A percentile compares a stretch with the other conserved stretches of the same genome.
Conservation (phyloP, 148 eudicot genomes). For the Arbutus unedo region DNA sequence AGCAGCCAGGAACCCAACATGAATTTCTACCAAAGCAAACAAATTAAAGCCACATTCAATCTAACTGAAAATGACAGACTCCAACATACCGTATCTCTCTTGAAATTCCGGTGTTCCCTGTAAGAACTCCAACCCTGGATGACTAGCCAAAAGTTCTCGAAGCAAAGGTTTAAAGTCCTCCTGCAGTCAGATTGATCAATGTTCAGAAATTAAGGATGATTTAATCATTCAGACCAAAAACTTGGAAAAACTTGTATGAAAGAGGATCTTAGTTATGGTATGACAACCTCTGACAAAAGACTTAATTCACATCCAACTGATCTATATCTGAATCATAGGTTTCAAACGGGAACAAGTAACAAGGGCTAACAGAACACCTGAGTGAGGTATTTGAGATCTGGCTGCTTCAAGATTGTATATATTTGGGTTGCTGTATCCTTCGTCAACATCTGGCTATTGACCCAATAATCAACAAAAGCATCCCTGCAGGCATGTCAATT, state of each 20-base stretch:
- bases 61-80: not conserved
- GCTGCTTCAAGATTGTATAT: slow-evolving; percentile 72
- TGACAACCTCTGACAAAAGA: not conserved
- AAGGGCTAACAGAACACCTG: slow-evolving; percentile 42
- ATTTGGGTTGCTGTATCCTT: slow-evolving; percentile 75
- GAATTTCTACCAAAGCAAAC: not conserved
- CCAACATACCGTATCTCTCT: slow-evolving; percentile 80
- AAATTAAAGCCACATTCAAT: not conserved
- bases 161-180: slow-evolving; percentile 91
- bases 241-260: not conserved
- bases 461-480: slow-evolving; percentile 92
- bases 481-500: slow-evolving; percentile 46
- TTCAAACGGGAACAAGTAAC: slow-evolving; percentile 6
- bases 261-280: not conserved
- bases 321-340: not conserved
- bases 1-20: not conserved
- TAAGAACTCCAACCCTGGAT: slow-evolving; percentile 92
- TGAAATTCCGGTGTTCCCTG: slow-evolving; percentile 95
- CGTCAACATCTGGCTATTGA: slow-evolving; percentile 76
- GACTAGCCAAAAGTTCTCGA: slow-evolving; percentile 83
- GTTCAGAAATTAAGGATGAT: not conserved
- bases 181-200: slow-evolving; percentile 29
- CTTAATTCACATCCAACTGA: not conserved
- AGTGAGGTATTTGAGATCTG: slow-evolving; percentile 51
- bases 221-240: not conserved